Evolutionary conservation across 768 basidiomycete species (phyloP), one percentile per base, ranked within the genome.

Genomic region (Lyophyllum atratum): DNA sequence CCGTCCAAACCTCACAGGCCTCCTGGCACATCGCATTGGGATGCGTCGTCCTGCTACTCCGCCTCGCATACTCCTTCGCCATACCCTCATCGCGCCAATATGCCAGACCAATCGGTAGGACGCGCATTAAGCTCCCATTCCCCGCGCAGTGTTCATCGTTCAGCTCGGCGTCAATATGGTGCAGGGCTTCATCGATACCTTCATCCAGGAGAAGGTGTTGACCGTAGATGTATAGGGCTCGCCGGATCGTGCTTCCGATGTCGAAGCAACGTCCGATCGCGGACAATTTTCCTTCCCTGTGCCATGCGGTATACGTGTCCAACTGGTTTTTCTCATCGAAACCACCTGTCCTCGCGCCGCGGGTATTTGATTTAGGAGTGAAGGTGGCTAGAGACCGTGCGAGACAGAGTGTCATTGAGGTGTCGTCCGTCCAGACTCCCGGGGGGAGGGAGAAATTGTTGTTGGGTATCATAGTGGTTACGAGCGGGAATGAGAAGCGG

Each of bases 391-490:
- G 59, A 10, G 79, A 79, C 5, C 69, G 66, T 7, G 76, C 77
- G 12, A 82, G 70, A 53, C 76, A 78, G 3, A 82, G 72, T 21
- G 72, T 72, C 77, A 78, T 79, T 33, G 75, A 77, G 1, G 78
- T 80, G 58, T 80, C 79, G 64, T 81, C 80, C 10, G 79, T 80
- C 78, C 78, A 82, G 22, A 74, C 70, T 3, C 80, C 79, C 3
- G 72, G 59, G 0, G 67, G 66, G 12, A 76, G 65, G 21, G 45
- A 47, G 58, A 79, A 80, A 43, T 70, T 76, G 1, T 63, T 40
- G 60, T 79, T 81, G 15, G 73, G 72, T 5, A 58, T 58, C 76
- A 79, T 80, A 17, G 65, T 54, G 6, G 65, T 64, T 48, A 78
- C 54, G 43, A 76, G 66, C 7, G 68, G 62, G 65, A 77, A 79